Conservation (phyloP, 768 basidiomycete genomes). For the Calocera viscosa region DNA sequence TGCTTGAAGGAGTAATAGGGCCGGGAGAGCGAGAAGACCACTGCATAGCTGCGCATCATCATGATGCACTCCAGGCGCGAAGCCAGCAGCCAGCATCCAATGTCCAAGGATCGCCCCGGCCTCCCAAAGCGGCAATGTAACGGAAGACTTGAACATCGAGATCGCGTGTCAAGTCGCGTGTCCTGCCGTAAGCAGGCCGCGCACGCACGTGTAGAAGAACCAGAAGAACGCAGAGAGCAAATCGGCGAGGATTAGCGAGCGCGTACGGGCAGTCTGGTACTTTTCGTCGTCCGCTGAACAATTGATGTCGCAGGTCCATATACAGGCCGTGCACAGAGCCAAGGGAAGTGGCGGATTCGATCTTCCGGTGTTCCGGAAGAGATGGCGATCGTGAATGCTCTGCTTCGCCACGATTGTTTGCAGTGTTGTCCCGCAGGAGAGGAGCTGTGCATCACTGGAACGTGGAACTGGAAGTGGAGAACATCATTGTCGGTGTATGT, state of each 20-base stretch:
- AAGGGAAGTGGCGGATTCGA: neutral
- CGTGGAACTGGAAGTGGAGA: neutral
- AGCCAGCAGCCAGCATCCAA: neutral
- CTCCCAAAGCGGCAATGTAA: neutral
- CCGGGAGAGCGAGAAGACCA: neutral
- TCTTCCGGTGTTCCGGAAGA: neutral
- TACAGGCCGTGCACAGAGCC: neutral
- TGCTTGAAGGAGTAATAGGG: neutral
- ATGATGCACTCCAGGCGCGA: neutral
- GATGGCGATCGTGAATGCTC: neutral
- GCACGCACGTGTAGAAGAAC: neutral
- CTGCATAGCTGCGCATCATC: neutral
- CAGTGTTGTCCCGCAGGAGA: neutral
- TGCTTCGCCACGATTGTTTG: neutral
- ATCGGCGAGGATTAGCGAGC: neutral
- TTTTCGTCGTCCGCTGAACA: neutral
- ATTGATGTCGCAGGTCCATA: neutral
- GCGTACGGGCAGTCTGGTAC: neutral
- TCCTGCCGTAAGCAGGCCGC: neutral
- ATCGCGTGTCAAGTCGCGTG: neutral
- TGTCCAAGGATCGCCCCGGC: neutral
- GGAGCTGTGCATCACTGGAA: neutral
- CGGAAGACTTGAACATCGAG: neutral
- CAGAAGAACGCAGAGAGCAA: neutral
- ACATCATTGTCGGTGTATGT: neutral